Evolutionary conservation across 345 rosid genomes (phyloP), one percentile per base, ranked within the genome.

Genomic region (Camelina neglecta): DNA sequence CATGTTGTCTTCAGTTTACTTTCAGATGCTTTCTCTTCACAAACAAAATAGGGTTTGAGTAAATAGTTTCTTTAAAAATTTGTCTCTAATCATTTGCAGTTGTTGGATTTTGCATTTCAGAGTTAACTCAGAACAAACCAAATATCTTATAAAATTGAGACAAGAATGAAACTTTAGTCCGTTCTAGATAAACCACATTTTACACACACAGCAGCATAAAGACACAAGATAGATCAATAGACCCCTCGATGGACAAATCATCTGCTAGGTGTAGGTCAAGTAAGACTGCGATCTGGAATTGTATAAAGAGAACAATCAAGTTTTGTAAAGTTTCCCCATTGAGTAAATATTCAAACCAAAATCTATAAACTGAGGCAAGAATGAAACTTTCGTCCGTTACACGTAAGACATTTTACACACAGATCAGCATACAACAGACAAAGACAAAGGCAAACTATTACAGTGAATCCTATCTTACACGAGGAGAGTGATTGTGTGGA

Each of bases 401-500:
- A 4, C 33, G 8, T 6, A 21, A 41, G 35, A 61, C 35, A 41
- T 55, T 45, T 58, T 72, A 49, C 67, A 71, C 47, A 72, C 20
- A 66, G 59, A 55, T 18, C 13, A 66, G n/a, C 47, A 62, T 24
- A 78, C 50, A 78, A 72, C 59, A 72, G 62, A 63, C 2, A 44
- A 31, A 23, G 13, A 62, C 38, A 63, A 45, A 64, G 15, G 1
- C 20, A 13, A 57, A 60, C 29, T 38, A 29, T 12, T 39, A 49
- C 33, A 59, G 39, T 50, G 64, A 60, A 45, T 60, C 56, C 56
- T 83, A 91, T 53, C 75, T 71, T 21, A 74, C 78, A 55, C 84
- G 85, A 11, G 89, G 93, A 75, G 93, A 88, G 29, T 78, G 90
- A 72, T 80, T 75, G 45, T 84, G 85, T 38, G 84, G 55, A 26